Evolutionary conservation across 257 asterid species (phyloP).

Genomic region (Solanum megistacrolobum): DNA sequence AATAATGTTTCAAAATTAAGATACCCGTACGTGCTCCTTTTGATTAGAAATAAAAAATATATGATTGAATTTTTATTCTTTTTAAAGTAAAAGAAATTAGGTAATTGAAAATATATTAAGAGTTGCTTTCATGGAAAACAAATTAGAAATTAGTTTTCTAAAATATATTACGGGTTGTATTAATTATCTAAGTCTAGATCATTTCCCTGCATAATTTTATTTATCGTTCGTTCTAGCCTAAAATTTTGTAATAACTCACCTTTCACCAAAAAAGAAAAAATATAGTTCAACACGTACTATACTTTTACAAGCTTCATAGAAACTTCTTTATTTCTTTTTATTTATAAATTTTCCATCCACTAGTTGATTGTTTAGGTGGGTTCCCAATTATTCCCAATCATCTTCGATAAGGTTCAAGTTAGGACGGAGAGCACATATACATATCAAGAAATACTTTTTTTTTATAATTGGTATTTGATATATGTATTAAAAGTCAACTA

Average conservation of each 20-base stretch:
- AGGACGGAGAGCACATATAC: not conserved
- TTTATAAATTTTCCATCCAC: not conserved
- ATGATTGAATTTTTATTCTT: not conserved
- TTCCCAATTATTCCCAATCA: conserved; percentile 14
- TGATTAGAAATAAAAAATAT: not conserved
- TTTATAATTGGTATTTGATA: too few species aligned
- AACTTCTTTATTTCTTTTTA: not conserved
- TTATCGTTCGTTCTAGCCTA: not conserved
- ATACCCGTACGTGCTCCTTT: not conserved
- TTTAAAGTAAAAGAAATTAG: not conserved
- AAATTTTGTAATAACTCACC: not conserved
- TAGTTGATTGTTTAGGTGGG: not conserved
- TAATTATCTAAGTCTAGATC: not conserved
- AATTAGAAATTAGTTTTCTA: not conserved
- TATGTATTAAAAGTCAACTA: too few species aligned
- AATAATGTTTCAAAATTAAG: not conserved
- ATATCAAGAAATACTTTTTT: not conserved
- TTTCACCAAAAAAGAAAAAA: not conserved
- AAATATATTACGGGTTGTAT: not conserved
- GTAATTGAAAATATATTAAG: not conserved
- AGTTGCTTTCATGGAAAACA: not conserved
- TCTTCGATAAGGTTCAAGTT: conserved; percentile 3
- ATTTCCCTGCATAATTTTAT: not conserved
- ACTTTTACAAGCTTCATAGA: not conserved
- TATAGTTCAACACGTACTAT: not conserved